Evolutionary conservation across 345 rosid species (phyloP), one percentile per base, ranked within the genome.

Genomic region (Cochlearia excelsa): DNA sequence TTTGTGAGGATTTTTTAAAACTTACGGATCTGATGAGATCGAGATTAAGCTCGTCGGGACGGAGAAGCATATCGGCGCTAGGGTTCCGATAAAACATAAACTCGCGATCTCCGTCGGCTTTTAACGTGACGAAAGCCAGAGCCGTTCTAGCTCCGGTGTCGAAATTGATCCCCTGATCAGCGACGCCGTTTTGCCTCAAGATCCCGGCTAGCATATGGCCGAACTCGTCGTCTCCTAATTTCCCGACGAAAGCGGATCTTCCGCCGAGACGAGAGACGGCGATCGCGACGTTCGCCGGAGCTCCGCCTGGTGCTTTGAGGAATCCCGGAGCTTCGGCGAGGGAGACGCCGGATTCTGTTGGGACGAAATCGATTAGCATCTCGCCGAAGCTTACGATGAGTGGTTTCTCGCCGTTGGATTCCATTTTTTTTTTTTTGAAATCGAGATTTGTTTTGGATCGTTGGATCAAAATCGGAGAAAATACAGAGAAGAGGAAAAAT

Each of bases 1-100:
- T 16, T 16, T 16, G 23, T 16, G 23, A 16, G 23, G 23, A 16
- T 16, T 16, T 16, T 16, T 16, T 16, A 0, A 16, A 16, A 0
- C 23, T 16, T 50, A 81, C 90, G 75, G 78, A 53, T 75, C 77
- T 71, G 70, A 86, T 77, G 52, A 84, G 43, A 2, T 39, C 43
- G n/a, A 39, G 43, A n/a, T 39, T 8, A n/a, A 39, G 43, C 9
- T 39, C 43, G n/a, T 83, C 79, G 35, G 81, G 77, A 2, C 48
- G 66, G 66, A 84, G 83, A 48, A 84, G 84, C 87, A 87, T 84
- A 63, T 82, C 85, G 37, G 92, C 91, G 65, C 89, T 84, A 3
- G 92, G 88, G 64, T 84, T 79, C 26, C 85, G 75, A 63, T 72
- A 82, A 54, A 82, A 84, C 81, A 87, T 73, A 74, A 84, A 87